Evolutionary conservation across 345 rosid species (phyloP), one percentile per base, ranked within the genome.

Genomic region (Dimocarpus longan): DNA sequence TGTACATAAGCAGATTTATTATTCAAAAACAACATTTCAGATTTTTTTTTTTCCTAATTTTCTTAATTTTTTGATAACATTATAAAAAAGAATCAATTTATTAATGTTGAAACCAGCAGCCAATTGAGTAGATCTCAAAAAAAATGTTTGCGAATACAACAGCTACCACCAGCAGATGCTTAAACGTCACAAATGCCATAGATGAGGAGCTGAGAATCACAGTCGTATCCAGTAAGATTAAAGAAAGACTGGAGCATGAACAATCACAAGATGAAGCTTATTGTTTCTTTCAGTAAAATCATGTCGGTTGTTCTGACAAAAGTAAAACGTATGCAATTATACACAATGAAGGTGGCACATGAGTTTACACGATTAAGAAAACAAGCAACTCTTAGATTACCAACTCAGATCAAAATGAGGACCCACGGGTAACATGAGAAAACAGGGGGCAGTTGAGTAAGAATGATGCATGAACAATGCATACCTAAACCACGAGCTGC

Each of bases 401-500:
- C 26, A 59, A 67, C 18, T 60, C 79, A 56, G 24, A 64, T 59
- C 11, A 19, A 66, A 59, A 21, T 37, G 15, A 67, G n/a, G 64
- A 11, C 22, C 75, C 59, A 3, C 2, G 4, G 2, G 37, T 32
- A 77, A 28, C 16, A 74, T 66, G 24, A 48, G 37, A 79, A 42
- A 50, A 60, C 19, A 52, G 46, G 54, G 50, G 59, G 28, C 19
- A 15, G 50, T 54, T 21, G 13, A 43, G 18, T 54, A 11, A 74
- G 24, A 70, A 76, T 39, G 21, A 60, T 5, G 12, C 48, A 42
- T 15, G 24, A n/a, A 70, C 48, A n/a, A 39, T 50, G 37, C 57
- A 73, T 86, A 97, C 99, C 99, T 91, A 97, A 82, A 75, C 99
- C 99, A 82, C 99, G 98, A 81, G 99, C 99, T 63, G 98, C 99